These are phyloP conservation scores for Xylaria sp. DNA, from an alignment of 2,329 filamentous ascomycete species.

Conservation along the genomic window DNA sequence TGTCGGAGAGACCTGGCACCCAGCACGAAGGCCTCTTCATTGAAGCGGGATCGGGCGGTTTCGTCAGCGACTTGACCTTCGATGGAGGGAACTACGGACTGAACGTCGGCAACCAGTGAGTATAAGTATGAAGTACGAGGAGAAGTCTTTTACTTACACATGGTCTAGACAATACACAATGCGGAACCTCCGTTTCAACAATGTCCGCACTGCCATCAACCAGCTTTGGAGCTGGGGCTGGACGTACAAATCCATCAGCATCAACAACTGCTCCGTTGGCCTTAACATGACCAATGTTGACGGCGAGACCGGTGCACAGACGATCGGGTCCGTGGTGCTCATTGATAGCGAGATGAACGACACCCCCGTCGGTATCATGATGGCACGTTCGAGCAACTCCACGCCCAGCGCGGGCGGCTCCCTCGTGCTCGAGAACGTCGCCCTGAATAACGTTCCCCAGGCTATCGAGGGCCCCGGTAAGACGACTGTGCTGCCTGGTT, in stretches of 20 bases:
- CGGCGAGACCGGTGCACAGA: constrained; percentile 47
- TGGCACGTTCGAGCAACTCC: constrained; percentile 49
- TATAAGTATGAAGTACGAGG: constrained; percentile 24
- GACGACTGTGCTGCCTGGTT: constrained; percentile 58
- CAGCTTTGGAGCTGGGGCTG: constrained; percentile 80
- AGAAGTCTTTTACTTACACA: constrained; percentile 33
- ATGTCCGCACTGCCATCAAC: constrained; percentile 66
- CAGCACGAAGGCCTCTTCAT: constrained; percentile 63
- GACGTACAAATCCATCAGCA: constrained; percentile 68
- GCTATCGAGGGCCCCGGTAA: constrained; percentile 52
- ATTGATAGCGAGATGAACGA: constrained; percentile 73
- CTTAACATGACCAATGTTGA: constrained; percentile 64
- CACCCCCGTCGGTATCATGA: constrained; percentile 69
- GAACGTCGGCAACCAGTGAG: constrained; percentile 53
- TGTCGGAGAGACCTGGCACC: constrained; percentile 50
- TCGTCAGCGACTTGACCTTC: constrained; percentile 71
- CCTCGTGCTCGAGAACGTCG: constrained; percentile 52
- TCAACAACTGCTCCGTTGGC: constrained; percentile 66
- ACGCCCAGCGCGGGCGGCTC: constrained; percentile 45
- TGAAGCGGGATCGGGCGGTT: constrained; percentile 66
- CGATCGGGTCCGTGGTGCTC: constrained; percentile 74
- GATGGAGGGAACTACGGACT: constrained; percentile 70
- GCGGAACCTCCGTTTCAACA: constrained; percentile 67
- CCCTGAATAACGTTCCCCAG: constrained; percentile 43
- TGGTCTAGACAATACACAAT: constrained; percentile 74